phyloP scores from a whole-genome alignment of 2,329 filamentous ascomycete genomes.

The Ophiostoma triangulosporum region DNA sequence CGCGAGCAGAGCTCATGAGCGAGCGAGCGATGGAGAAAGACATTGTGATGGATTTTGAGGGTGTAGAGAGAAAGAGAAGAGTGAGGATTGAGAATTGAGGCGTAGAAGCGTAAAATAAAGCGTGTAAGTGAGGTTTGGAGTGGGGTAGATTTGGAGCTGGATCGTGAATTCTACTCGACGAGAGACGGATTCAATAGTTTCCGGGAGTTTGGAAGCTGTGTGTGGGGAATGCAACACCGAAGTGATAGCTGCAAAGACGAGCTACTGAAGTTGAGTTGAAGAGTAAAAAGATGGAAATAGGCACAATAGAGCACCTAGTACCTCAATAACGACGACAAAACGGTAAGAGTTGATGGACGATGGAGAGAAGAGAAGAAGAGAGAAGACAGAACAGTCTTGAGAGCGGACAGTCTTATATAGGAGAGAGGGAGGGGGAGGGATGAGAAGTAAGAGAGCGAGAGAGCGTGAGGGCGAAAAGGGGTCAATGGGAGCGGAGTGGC shows the following conservation, averaged over 20 bases:
- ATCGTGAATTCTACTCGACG: conserved; percentile 10
- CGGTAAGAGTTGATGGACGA: conserved; percentile 13
- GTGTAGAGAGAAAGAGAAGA: not conserved
- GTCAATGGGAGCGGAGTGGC: conserved; percentile 6
- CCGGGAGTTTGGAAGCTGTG: conserved; percentile 4
- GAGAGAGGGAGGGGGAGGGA: not conserved
- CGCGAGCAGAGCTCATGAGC: conserved; percentile 19
- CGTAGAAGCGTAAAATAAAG: not conserved
- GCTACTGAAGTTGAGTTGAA: not conserved
- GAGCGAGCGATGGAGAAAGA: conserved; percentile 17
- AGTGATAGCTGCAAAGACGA: not conserved
- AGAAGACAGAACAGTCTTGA: not conserved
- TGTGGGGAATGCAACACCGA: conserved; percentile 11
- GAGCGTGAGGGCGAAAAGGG: conserved; percentile 3
- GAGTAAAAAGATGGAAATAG: conserved; percentile 6
- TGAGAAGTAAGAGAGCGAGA: not conserved
- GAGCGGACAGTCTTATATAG: conserved; percentile 7
- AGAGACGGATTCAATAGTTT: conserved; percentile 4
- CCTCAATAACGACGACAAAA: conserved; percentile 26
- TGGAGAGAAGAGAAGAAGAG: not conserved
- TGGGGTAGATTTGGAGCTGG: conserved; percentile 3
- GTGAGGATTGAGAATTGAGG: not conserved
- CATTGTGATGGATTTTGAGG: conserved; percentile 14
- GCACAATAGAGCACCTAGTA: conserved; percentile 20
- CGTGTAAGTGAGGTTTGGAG: conserved; percentile 4